phyloP scores from a whole-genome alignment of 2,329 filamentous ascomycete genomes.

The Sodiomyces alkalinus region DNA sequence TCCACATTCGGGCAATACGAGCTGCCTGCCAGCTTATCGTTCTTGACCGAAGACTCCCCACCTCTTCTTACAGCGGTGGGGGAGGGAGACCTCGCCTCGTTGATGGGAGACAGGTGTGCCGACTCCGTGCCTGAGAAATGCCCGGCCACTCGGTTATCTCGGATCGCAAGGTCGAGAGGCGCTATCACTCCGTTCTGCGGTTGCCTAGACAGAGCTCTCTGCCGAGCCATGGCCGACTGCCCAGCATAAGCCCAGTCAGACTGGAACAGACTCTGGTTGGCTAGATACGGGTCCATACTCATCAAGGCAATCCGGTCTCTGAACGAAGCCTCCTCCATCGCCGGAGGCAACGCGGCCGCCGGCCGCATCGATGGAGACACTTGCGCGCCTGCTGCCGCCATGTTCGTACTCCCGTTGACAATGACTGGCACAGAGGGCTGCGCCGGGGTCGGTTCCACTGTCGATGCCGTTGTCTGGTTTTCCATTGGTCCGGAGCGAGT shows the following conservation, averaged over 20 bases:
- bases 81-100: conserved; percentile 57
- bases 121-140: conserved; percentile 20
- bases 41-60: too few species aligned
- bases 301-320: conserved; percentile 25
- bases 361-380: conserved; percentile 3
- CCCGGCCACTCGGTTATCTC: conserved; percentile 23
- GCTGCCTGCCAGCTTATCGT: too few species aligned
- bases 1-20: too few species aligned
- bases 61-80: conserved; percentile 44
- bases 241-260: conserved; percentile 13
- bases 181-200: conserved; percentile 34
- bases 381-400: conserved; percentile 6
- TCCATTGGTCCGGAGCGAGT: too few species aligned
- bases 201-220: conserved; percentile 23
- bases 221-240: conserved; percentile 18
- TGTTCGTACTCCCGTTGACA: conserved; percentile 18
- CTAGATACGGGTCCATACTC: conserved; percentile 17
- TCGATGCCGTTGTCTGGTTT: conserved; percentile 5
- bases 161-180: conserved; percentile 38
- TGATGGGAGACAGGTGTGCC: conserved; percentile 54
- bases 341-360: conserved; percentile 3
- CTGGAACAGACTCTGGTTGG: conserved; percentile 5
- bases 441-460: conserved; percentile 3
- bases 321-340: conserved; percentile 22
- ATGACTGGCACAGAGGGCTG: conserved; percentile 12